Percentiles rank a stretch among this genome's conserved stretches.
phyloP scores from a whole-genome alignment of 1,284 basidiomycete genomes.

The Ceratobasidium sp. region DNA sequence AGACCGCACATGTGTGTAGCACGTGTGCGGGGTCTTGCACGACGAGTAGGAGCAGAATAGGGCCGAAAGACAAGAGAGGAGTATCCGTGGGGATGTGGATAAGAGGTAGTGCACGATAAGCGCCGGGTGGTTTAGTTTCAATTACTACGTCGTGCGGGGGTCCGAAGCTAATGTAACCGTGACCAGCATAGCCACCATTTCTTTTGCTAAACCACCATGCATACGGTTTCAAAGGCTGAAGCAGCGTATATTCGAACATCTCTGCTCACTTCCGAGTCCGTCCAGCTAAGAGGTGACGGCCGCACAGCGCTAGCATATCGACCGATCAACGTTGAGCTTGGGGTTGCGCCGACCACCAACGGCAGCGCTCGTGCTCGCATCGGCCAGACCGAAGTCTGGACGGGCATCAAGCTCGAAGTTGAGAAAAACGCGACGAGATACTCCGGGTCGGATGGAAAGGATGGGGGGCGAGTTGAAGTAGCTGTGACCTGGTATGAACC shows the following conservation, averaged over 20 bases:
- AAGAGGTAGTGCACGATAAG: no score
- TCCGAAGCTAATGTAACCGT: no score
- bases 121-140: no score
- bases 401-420: constrained; percentile 76
- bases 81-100: no score
- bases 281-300: constrained; percentile 68
- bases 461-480: constrained; percentile 67
- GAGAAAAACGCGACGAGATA: constrained; percentile 52
- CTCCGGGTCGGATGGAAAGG: constrained; percentile 53
- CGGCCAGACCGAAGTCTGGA: constrained; percentile 72
- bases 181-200: background rate
- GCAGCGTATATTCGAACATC: constrained; percentile 73
- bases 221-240: constrained; percentile 68
- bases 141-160: no score
- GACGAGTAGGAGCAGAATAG: no score
- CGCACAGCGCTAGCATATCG: constrained; percentile 69
- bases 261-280: constrained; percentile 58
- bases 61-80: no score
- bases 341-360: constrained; percentile 75
- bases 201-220: background rate
- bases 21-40: no score
- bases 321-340: constrained; percentile 72
- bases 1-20: no score
- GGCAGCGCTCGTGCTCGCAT: constrained; percentile 76
- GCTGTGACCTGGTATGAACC: constrained; percentile 76